phyloP scores from a whole-genome alignment of 345 rosid species.

The Moricandia moricandioides region DNA sequence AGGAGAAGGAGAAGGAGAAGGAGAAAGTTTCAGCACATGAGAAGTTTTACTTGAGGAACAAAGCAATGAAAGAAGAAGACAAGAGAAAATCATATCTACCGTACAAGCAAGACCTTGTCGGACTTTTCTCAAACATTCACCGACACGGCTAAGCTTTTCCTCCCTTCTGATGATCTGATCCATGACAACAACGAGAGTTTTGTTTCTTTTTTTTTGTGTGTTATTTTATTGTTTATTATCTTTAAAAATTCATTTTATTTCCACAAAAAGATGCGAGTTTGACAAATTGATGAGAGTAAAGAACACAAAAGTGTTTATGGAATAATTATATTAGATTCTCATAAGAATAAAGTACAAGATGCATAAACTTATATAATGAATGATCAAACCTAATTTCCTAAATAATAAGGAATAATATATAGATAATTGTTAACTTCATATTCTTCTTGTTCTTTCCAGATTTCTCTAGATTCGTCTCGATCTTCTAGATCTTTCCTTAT shows the following conservation, averaged over 20 bases:
- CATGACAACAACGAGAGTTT: not conserved
- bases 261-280: not conserved
- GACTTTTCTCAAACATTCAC: conserved; percentile 51
- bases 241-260: not conserved
- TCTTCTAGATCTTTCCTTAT: no score
- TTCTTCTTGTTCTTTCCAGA: no score
- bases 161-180: conserved; percentile 43
- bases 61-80: conserved; percentile 54
- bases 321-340: no score
- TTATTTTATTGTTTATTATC: not conserved
- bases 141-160: conserved; percentile 39
- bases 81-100: conserved; percentile 70
- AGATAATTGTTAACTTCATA: no score
- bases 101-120: conserved; percentile 63
- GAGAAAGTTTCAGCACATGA: conserved; percentile 56
- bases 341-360: no score
- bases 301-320: no score
- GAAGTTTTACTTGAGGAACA: conserved; percentile 63
- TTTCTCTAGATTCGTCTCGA: no score
- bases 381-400: no score
- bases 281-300: no score
- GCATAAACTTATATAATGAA: no score
- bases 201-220: not conserved
- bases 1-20: conserved; percentile 25
- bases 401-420: no score